These are phyloP conservation scores for Syzygium aqueum DNA, from an alignment of 345 rosid genomes.

Conservation along the genomic window DNA sequence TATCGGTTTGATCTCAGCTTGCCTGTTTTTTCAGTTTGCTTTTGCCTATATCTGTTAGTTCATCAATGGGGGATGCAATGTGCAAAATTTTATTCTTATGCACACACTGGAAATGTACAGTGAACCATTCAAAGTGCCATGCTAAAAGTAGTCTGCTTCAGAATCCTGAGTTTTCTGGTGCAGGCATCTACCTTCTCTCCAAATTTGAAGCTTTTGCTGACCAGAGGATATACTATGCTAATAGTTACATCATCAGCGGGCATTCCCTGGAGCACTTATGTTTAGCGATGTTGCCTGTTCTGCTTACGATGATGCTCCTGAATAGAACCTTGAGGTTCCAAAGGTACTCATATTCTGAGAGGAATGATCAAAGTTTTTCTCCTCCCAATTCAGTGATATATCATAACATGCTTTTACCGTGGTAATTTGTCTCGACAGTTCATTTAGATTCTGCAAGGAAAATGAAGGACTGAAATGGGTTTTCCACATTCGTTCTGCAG, in stretches of 20 bases:
- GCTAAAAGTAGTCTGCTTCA: neutral
- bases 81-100: neutral
- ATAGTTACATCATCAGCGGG: constrained; percentile 55
- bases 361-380: neutral
- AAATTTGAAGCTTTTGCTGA: constrained; percentile 58
- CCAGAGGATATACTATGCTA: constrained; percentile 48
- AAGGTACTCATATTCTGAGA: constrained; percentile 32
- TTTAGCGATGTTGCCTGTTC: constrained; percentile 38
- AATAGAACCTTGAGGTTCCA: constrained; percentile 43
- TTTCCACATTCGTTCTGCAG: neutral
- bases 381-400: neutral
- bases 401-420: neutral
- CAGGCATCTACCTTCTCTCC: constrained; percentile 48
- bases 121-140: neutral
- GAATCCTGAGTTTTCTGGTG: neutral
- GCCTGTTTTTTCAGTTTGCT: neutral
- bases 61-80: neutral
- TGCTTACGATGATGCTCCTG: constrained; percentile 68
- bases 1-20: neutral
- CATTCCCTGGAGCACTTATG: constrained; percentile 74
- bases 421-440: neutral
- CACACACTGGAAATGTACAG: neutral
- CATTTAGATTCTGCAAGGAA: neutral
- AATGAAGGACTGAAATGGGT: neutral
- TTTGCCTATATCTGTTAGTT: neutral